Evolutionary conservation across 441 rosid species (phyloP), one percentile per base, ranked within the genome.

Genomic region (Raphanus hybrid): DNA sequence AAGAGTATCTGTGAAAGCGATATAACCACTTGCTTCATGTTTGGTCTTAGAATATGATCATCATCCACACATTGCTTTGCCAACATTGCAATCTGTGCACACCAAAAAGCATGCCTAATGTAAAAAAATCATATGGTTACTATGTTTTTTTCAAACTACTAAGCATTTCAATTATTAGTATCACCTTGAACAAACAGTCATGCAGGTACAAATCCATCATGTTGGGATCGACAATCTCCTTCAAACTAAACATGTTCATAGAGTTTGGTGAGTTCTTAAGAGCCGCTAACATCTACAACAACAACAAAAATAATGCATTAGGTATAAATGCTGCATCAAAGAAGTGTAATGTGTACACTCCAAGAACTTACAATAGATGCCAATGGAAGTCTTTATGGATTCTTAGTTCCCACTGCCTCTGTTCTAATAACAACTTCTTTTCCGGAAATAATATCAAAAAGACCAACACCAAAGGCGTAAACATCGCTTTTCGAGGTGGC

Each of bases 1-100:
- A 96, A 75, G 64, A 91, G 97, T 70, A 90, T 91, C 79, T 93
- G 99, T 6, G 99, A 96, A 20, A 96, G 83, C 8, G 92, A 82
- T 66, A 96, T 93, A 80, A 95, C 98, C 1, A 85, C 91, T 77
- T 95, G 97, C 86, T 91, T 95, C 98, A 91, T 95, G 88, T 95
- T 97, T 1, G 98, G 98, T 70, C 99, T 89, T 3, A 91, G 79
- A 50, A 93, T 85, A n/a, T 97, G 91, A 86, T 93, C 99, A 76
- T 91, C 97, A 6, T 95, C 98, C 2, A 88, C 93, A 12, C 98
- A 95, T 75, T 93, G 97, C 90, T 89, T 95, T 1, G 94, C 99
- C 26, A 95, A 88, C 90, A 87, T 87, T 4, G 92, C 98, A 88
- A 88, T 54, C 99, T 94, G 71, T 18, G 41, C 66, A 60, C 71